A percentile compares a stretch with the other conserved stretches of the same genome.
Conservation (phyloP, 305 asterid species). For the Galium porrigens region DNA sequence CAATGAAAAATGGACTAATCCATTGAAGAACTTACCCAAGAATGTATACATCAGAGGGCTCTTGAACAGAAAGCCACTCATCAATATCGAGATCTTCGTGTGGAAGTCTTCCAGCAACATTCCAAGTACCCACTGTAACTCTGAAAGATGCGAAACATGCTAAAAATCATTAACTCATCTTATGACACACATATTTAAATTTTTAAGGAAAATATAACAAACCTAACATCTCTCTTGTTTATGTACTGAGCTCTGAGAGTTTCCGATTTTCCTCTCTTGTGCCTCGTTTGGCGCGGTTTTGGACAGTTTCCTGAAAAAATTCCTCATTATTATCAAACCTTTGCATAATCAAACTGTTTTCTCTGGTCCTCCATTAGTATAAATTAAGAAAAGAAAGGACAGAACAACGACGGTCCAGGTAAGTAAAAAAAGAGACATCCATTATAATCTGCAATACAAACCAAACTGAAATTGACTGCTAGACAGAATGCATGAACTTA, state of each 20-base stretch:
- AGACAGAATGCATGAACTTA: not conserved
- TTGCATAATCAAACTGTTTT: not conserved
- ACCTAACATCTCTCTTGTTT: constrained; percentile 79
- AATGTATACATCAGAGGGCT: constrained; percentile 61
- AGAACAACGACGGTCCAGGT: constrained; percentile 1
- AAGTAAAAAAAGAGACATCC: too few species aligned
- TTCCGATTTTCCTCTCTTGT: constrained; percentile 85
- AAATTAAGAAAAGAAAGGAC: not conserved
- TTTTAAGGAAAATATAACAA: constrained; percentile 2
- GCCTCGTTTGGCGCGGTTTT: constrained; percentile 29
- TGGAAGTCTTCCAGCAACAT: constrained; percentile 75
- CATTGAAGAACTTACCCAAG: constrained; percentile 43
- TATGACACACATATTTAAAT: not conserved
- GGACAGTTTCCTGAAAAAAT: constrained; percentile 35
- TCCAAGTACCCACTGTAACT: constrained; percentile 75
- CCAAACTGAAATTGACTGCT: not conserved
- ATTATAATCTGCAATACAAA: not conserved
- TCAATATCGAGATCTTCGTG: constrained; percentile 60
- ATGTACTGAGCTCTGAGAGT: constrained; percentile 70
- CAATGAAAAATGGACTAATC: not conserved
- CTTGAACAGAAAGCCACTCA: constrained; percentile 74
- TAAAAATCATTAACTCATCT: constrained; percentile 7
- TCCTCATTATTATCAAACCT: constrained; percentile 7
- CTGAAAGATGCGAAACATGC: constrained; percentile 24
- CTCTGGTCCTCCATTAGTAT: not conserved